Base-by-base conservation (phyloP, 2,329 filamentous ascomycete genomes). In the Colletotrichum navitas region DNA sequence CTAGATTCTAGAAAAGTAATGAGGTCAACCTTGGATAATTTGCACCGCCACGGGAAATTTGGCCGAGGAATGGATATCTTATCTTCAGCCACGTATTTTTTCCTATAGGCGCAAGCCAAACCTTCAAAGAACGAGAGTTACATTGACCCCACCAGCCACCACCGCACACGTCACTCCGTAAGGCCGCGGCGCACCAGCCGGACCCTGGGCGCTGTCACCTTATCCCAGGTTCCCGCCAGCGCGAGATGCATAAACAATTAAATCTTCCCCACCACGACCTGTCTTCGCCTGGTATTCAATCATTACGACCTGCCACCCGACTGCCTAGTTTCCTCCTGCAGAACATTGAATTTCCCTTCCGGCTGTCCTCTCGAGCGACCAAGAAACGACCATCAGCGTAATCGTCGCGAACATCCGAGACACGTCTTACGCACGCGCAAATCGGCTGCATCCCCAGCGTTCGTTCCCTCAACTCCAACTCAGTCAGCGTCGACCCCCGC, bases 111-210 rank as follows among this genome's bases (percentile, higher is more conserved):
- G 16, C 18, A 45, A 60, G 6, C 26, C 43, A 41, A 60, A 21
- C 41, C 26, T 59, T 68, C 34, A 56, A 29, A 49, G 45, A 43
- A 59, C 55, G 60, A 64, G 26, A 55, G 60, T 70, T 60, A 24
- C 66, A 70, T 64, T 55, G 49, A 58, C 68, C 39, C 71, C 62
- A 65, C 64, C 73, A 73, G 73, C 73, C 73, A 74, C 73, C 71
- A 65, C 52, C 67, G 47, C 71, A 63, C 68, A 74, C 73, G 71
- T 74, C 73, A 74, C 73, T 73, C 71, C 58, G 39, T 62, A 62
- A 66, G 61, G 54, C 59, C 65, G 59, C 39, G 49, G 65, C 65
- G 59, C 45, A 47, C 65, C 66, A 54, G 59, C 54, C 54, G 65
- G 65, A 63, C 66, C 65, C 68, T 59, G 47, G 68, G 59, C 66